phyloP scores from a whole-genome alignment of 495 filamentous ascomycete genomes.

The Xylaria flabelliformis region DNA sequence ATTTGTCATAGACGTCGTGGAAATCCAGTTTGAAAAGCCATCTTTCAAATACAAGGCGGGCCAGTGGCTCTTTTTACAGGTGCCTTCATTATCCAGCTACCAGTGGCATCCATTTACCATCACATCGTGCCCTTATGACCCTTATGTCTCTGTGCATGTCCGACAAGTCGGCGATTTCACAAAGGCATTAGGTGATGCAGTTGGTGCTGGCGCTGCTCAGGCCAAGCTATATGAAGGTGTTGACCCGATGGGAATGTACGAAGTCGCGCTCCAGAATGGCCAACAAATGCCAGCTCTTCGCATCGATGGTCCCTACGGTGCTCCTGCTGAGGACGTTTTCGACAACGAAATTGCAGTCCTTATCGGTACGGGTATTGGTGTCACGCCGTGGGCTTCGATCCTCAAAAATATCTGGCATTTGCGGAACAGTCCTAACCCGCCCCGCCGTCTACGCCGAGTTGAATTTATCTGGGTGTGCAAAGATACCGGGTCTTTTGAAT shows the following conservation, averaged over 20 bases:
- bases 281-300: conserved; percentile 86
- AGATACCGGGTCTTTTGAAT: conserved; percentile 95
- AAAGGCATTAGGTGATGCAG: conserved; percentile 82
- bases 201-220: conserved; percentile 87
- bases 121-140: conserved; percentile 95
- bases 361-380: conserved; percentile 96
- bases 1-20: conserved; percentile 79
- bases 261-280: conserved; percentile 93
- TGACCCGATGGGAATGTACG: conserved; percentile 96
- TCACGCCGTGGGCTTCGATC: conserved; percentile 96
- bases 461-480: conserved; percentile 99
- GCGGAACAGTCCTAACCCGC: conserved; percentile 82
- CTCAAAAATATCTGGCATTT: conserved; percentile 99
- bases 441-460: conserved; percentile 85
- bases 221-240: conserved; percentile 84
- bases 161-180: conserved; percentile 98
- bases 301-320: conserved; percentile 95
- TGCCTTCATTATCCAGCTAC: conserved; percentile 81
- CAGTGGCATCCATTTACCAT: conserved; percentile 99
- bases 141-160: conserved; percentile 91
- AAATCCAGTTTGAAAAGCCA: conserved; percentile 95
- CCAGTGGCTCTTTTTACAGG: conserved; percentile 96
- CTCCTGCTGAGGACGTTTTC: conserved; percentile 95
- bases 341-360: conserved; percentile 98
- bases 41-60: conserved; percentile 98